These are phyloP conservation scores for Populus tremula DNA, from an alignment of 345 rosid genomes.

Conservation along the genomic window DNA sequence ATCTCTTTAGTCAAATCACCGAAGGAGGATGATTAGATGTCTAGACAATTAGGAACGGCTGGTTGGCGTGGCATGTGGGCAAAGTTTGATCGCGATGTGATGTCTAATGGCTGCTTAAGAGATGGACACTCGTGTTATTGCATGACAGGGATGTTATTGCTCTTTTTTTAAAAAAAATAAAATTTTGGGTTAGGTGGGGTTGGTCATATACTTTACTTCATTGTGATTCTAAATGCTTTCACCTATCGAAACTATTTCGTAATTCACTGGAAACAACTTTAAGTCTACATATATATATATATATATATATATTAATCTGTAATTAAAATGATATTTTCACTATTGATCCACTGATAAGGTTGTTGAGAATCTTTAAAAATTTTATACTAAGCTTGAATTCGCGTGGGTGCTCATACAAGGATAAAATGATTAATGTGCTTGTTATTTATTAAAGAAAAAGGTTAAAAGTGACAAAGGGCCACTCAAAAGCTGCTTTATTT, in stretches of 20 bases:
- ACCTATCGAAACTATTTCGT: not conserved
- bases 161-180: too few relatives aligned
- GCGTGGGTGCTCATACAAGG: too few relatives aligned
- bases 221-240: not conserved
- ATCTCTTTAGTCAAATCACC: not conserved
- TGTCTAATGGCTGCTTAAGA: not conserved
- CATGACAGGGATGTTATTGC: slow-evolving; percentile 4
- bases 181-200: slow-evolving; percentile 14
- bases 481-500: too few relatives aligned
- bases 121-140: not conserved
- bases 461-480: too few relatives aligned
- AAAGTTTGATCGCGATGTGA: slow-evolving; percentile 16
- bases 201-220: slow-evolving; percentile 12
- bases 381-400: too few relatives aligned
- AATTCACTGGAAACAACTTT: slow-evolving; percentile 2
- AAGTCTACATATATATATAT: not conserved
- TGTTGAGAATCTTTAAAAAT: too few relatives aligned
- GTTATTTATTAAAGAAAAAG: too few relatives aligned
- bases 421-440: too few relatives aligned
- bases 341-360: not conserved
- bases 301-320: not conserved
- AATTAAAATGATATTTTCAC: not conserved
- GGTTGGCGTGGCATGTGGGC: slow-evolving; percentile 8
- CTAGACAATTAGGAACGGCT: not conserved
- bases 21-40: not conserved